These are phyloP conservation scores for Serendipita indica DNA, from an alignment of 768 basidiomycete genomes.

Conservation along the genomic window DNA sequence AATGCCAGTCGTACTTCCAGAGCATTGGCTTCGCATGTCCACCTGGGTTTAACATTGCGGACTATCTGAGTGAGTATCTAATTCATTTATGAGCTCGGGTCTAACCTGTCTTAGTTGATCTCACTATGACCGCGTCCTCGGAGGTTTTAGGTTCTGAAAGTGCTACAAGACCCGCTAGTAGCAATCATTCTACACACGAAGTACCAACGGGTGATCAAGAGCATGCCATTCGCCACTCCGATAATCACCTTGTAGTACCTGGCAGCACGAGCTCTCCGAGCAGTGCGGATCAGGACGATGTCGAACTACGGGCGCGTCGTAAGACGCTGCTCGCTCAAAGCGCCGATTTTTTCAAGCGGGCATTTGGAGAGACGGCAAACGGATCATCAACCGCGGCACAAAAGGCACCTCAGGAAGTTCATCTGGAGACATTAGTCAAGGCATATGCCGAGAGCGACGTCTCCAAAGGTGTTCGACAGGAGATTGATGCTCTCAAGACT, in stretches of 20 bases:
- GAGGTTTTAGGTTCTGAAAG: slow-evolving; percentile 25
- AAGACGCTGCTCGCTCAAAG: slow-evolving; percentile 20
- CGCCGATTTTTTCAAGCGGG: neutral
- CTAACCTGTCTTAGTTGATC: slow-evolving; percentile 23
- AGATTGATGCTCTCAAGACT: slow-evolving; percentile 30
- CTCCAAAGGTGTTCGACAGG: slow-evolving; percentile 42
- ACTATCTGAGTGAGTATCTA: slow-evolving; percentile 77
- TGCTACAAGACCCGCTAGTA: slow-evolving; percentile 14
- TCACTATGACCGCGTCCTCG: slow-evolving; percentile 31
- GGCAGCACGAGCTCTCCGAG: slow-evolving; percentile 19
- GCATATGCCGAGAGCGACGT: slow-evolving; percentile 53
- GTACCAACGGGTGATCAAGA: slow-evolving; percentile 20
- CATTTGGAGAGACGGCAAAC: neutral
- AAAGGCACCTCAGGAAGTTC: neutral
- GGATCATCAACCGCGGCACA: neutral
- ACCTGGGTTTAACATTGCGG: slow-evolving; percentile 90
- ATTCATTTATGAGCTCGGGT: neutral
- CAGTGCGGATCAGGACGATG: slow-evolving; percentile 29
- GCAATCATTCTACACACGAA: slow-evolving; percentile 10
- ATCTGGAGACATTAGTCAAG: neutral
- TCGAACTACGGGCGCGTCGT: slow-evolving; percentile 36
- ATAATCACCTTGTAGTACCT: slow-evolving; percentile 42
- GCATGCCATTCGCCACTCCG: slow-evolving; percentile 39
- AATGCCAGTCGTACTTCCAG: slow-evolving; percentile 69
- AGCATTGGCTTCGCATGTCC: slow-evolving; percentile 75